phyloP scores from a whole-genome alignment of 805 yeast genomes.

The Teunomyces pallodes region DNA sequence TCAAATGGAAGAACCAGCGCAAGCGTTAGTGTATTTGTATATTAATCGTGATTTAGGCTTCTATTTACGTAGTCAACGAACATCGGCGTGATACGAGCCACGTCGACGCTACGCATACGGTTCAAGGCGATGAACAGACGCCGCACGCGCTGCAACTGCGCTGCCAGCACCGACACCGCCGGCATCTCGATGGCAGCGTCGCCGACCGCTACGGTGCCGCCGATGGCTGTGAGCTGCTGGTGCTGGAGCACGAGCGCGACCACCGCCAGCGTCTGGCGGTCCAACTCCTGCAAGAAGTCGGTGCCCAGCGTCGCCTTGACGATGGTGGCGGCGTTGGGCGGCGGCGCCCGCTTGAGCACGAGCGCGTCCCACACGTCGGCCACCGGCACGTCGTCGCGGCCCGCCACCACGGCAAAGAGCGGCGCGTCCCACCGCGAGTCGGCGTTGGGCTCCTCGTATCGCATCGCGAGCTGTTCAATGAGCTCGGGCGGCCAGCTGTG shows the following conservation, averaged over 20 bases:
- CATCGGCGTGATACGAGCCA: constrained; percentile 62
- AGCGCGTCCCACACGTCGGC: constrained; percentile 67
- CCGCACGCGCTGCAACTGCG: constrained; percentile 80
- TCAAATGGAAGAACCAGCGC: constrained; percentile 83
- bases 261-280: constrained; percentile 64
- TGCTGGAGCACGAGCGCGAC: constrained; percentile 60
- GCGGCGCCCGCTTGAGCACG: constrained; percentile 58
- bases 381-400: constrained; percentile 53
- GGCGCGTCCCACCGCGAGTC: constrained; percentile 94
- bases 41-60: constrained; percentile 44
- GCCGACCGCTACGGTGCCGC: constrained; percentile 50
- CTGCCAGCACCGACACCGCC: constrained; percentile 54
- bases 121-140: constrained; percentile 82
- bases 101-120: constrained; percentile 71
- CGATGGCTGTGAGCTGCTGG: constrained; percentile 50
- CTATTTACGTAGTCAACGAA: constrained; percentile 77
- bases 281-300: constrained; percentile 76
- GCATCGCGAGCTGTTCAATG: constrained; percentile 65
- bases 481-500: constrained; percentile 64
- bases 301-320: constrained; percentile 76
- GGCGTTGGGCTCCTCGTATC: constrained; percentile 92
- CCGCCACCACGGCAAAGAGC: constrained; percentile 63
- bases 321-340: constrained; percentile 83
- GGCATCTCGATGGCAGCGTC: constrained; percentile 62
- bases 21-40: constrained; percentile 38